These are phyloP conservation scores for Trypethelium eluteriae DNA, from an alignment of 495 filamentous ascomycete species.

Conservation along the genomic window DNA sequence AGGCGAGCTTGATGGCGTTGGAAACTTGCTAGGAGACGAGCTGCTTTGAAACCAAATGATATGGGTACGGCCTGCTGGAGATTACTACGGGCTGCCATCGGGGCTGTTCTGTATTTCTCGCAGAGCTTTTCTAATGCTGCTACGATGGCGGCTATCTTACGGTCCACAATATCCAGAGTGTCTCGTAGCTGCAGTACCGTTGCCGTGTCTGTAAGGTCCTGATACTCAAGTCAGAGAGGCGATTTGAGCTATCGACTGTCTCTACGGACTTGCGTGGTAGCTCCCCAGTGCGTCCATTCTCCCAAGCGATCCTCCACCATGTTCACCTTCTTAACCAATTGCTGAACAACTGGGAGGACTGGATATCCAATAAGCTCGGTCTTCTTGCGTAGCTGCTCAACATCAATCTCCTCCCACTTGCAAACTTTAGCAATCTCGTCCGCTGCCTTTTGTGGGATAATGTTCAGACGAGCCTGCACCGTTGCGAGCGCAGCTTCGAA, in stretches of 20 bases:
- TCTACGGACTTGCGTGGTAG: slow-evolving; percentile 21
- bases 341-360: slow-evolving; percentile 23
- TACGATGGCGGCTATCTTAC: slow-evolving; percentile 13
- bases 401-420: slow-evolving; percentile 19
- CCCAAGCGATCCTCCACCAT: slow-evolving; percentile 21
- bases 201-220: slow-evolving; percentile 25
- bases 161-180: slow-evolving; percentile 19
- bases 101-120: slow-evolving; percentile 21
- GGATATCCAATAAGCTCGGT: slow-evolving; percentile 28
- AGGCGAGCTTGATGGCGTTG: slow-evolving; percentile 23
- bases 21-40: slow-evolving; percentile 25
- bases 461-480: slow-evolving; percentile 24
- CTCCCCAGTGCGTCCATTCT: slow-evolving; percentile 27
- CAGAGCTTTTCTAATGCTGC: slow-evolving; percentile 15
- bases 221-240: neutral
- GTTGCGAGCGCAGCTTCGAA: slow-evolving; percentile 28
- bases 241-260: neutral
- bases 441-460: slow-evolving; percentile 26
- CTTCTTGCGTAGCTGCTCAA: slow-evolving; percentile 21
- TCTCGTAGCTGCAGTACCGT: slow-evolving; percentile 24
- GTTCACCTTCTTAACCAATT: slow-evolving; percentile 24
- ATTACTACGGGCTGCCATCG: slow-evolving; percentile 22
- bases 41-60: slow-evolving; percentile 28
- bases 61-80: slow-evolving; percentile 27
- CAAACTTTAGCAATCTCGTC: slow-evolving; percentile 26